Evolutionary conservation across 169 alveolate genomes (phyloP), one percentile per base, ranked within the genome.

Genomic region (Besnoitia besnoiti): DNA sequence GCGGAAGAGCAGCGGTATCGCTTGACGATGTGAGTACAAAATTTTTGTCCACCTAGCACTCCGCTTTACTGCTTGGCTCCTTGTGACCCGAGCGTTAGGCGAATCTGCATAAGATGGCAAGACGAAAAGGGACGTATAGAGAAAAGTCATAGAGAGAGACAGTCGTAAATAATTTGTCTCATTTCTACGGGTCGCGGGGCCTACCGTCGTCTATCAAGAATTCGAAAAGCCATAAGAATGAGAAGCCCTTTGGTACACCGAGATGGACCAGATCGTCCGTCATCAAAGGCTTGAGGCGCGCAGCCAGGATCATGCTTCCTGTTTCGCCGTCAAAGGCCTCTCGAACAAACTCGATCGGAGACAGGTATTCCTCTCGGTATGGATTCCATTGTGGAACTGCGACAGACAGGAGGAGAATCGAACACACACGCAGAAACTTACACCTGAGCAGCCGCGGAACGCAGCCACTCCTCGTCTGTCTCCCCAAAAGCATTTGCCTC

Each of bases 201-300:
- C n/a, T 27, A 77, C 87, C 87, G 14, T 44, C 87, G 42, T 77
- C 61, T 19, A 42, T 33, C 61, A 77, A 59, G 24, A 77, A 77
- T 77, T 77, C 87, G n/a, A 77, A 77, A 27, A 77, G 87, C 87
- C 87, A 77, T 30, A 77, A 42, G 21, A 30, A 77, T 37, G 87
- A 40, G 87, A 77, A 77, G 39, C 87, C 87, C 47, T 39, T 3
- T 39, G 87, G 87, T 12, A 40, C 87, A 21, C 47, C 50, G 61
- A 39, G 47, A 27, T n/a, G 12, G 50, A 77, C 59, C 62, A 77
- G 87, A 59, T 77, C 87, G 37, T 77, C 59, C 19, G 59, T 14
- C n/a, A 42, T 24, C 10, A 77, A 19, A 21, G 87, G 87, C 61
- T 77, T 39, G 39, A 42, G 35, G 37, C 59, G 50, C 24, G 61